These are phyloP conservation scores for Metarhizium rileyi DNA, from an alignment of 2,329 filamentous ascomycete species.

Conservation along the genomic window DNA sequence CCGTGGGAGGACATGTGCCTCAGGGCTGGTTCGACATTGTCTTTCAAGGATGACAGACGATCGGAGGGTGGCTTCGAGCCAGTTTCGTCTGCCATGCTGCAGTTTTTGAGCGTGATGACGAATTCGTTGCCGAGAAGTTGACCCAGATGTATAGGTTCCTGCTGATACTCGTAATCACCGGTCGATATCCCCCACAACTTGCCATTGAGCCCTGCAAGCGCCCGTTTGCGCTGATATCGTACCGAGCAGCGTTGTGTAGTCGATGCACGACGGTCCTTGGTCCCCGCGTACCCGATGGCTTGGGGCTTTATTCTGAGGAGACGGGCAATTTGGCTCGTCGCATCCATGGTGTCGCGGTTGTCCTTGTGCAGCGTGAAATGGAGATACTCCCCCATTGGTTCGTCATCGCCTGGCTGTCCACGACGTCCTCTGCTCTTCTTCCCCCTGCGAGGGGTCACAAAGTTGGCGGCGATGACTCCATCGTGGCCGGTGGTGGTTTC, in stretches of 20 bases:
- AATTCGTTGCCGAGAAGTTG: constrained; percentile 88
- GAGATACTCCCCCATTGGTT: constrained; percentile 59
- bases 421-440: constrained; percentile 18
- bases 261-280: constrained; percentile 80
- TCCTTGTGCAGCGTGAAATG: constrained; percentile 94
- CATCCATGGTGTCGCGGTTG: constrained; percentile 95
- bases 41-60: constrained; percentile 20
- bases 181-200: constrained; percentile 55
- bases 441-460: constrained; percentile 41
- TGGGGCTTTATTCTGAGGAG: constrained; percentile 66
- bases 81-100: constrained; percentile 44
- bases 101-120: constrained; percentile 81
- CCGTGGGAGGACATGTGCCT: constrained; percentile 61
- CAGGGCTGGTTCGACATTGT: constrained; percentile 47
- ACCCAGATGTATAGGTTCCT: constrained; percentile 66
- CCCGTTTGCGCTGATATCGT: constrained; percentile 39
- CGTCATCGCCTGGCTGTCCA: constrained; percentile 17
- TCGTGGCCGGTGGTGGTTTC: constrained; percentile 58
- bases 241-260: constrained; percentile 76
- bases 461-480: constrained; percentile 55
- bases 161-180: constrained; percentile 73
- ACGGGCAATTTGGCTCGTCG: constrained; percentile 65
- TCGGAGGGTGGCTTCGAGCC: constrained; percentile 15
- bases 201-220: constrained; percentile 54
- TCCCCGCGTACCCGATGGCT: constrained; percentile 68